Conservation (phyloP, 192 early-diverging fungal species). For the Backusella luteola region DNA sequence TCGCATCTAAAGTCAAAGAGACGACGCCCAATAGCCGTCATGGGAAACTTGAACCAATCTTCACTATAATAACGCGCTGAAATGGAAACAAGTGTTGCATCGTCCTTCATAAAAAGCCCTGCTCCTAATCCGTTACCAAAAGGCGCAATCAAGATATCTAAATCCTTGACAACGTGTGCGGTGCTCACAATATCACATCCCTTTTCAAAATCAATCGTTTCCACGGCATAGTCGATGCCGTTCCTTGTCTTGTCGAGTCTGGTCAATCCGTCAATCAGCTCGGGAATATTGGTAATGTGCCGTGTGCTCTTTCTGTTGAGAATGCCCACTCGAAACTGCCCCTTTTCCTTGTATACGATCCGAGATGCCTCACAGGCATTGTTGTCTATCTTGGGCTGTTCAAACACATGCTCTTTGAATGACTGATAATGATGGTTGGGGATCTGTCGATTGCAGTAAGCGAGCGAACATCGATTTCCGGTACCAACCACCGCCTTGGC, state of each 20-base stretch:
- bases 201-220: slow-evolving; percentile 20
- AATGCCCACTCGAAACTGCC: slow-evolving; percentile 5
- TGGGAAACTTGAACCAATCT: slow-evolving; percentile 30
- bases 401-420: slow-evolving; percentile 14
- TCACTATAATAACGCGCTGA: slow-evolving; percentile 28
- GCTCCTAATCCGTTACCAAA: slow-evolving; percentile 26
- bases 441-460: slow-evolving; percentile 27
- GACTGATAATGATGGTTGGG: slow-evolving; percentile 8
- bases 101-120: slow-evolving; percentile 33
- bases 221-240: not conserved
- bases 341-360: not conserved
- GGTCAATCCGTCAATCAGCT: not conserved
- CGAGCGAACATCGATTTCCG: slow-evolving; percentile 24
- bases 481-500: slow-evolving; percentile 29
- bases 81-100: slow-evolving; percentile 22
- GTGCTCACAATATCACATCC: slow-evolving; percentile 19
- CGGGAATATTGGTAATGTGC: slow-evolving; percentile 30
- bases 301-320: slow-evolving; percentile 19
- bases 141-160: slow-evolving; percentile 27
- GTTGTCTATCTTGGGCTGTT: not conserved
- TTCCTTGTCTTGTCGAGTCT: not conserved
- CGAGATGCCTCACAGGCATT: not conserved
- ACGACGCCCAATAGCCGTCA: slow-evolving; percentile 28
- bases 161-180: slow-evolving; percentile 19
- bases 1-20: slow-evolving; percentile 30